Evolutionary conservation across 2,329 filamentous ascomycete species (phyloP), one percentile per base, ranked within the genome.

Genomic region (Lecanosticta acicola): DNA sequence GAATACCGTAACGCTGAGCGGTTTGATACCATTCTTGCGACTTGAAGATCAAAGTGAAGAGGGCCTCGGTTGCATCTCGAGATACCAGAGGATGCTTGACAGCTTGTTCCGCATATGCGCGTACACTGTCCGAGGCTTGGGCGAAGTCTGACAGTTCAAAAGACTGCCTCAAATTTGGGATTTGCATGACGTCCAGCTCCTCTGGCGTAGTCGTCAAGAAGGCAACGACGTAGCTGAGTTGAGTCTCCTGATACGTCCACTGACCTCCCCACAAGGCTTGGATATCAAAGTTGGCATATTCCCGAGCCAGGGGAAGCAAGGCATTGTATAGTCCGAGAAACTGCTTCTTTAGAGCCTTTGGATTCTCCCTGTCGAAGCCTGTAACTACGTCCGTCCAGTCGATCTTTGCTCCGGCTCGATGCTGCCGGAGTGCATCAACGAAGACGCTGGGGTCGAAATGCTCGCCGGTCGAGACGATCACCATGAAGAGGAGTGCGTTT

Each of bases 151-250:
- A 75, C 21, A 75, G 54, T 2, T 81, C 80, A 62, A 96, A 94
- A 2, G 88, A 87, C 18, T 81, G 78, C 45, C 86, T 80, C 29
- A 97, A 76, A 26, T 84, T 81, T 1, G 89, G 91, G 48, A 97
- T 93, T 29, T 85, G 85, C 10, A 83, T 85, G 2, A 87, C 85
- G 64, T 97, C 89, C 19, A 95, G 76, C 59, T 90, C 80, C 20
- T 87, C 79, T 0, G 84, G 77, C 10, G 78, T 79, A 46, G 90
- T 77, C 3, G 85, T 86, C 17, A 91, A 76, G 64, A 91, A 96
- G 14, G 89, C 89, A 53, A 85, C 84, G 43, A 97, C 80, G 64
- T 97, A 96, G n/a, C 90, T 94, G 29, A 98, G 72, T 55, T 97
- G 91, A 0, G 93, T 87, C 51, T 94, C 83, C 11, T 85, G 79